phyloP scores from a whole-genome alignment of 495 filamentous ascomycete species.

The Aspergillus bertholletiae region DNA sequence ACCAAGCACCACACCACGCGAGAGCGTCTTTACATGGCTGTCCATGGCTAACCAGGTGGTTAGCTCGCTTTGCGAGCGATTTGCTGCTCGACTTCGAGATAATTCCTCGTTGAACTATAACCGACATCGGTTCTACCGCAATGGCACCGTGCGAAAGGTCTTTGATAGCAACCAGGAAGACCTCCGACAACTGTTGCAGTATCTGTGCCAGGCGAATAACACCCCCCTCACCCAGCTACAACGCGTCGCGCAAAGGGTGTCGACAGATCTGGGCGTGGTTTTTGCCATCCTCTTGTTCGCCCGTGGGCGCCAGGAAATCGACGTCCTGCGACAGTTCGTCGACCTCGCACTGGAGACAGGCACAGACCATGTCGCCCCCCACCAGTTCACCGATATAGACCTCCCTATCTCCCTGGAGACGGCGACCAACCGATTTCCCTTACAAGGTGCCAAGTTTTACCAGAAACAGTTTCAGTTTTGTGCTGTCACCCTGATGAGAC shows the following conservation, averaged over 20 bases:
- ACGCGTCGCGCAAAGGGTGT: neutral
- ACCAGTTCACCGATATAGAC: neutral
- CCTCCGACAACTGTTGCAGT: neutral
- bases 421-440: constrained; percentile 4
- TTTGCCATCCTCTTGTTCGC: constrained; percentile 1
- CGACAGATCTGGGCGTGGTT: constrained; percentile 6
- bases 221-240: neutral
- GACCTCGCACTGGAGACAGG: neutral
- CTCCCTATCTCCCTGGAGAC: constrained; percentile 6
- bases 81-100: neutral
- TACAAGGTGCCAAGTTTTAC: constrained; percentile 6
- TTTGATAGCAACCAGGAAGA: neutral
- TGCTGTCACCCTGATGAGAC: constrained; percentile 12
- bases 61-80: neutral
- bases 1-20: neutral
- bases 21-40: constrained; percentile 14
- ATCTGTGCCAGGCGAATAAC: neutral
- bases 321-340: constrained; percentile 1
- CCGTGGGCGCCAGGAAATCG: neutral
- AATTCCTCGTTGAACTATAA: neutral
- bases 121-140: neutral
- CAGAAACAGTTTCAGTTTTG: constrained; percentile 15
- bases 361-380: neutral
- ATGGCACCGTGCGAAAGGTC: neutral
- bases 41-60: neutral